Evolutionary conservation across 1,284 basidiomycete genomes (phyloP).

Genomic region (Puccinia coronata): DNA sequence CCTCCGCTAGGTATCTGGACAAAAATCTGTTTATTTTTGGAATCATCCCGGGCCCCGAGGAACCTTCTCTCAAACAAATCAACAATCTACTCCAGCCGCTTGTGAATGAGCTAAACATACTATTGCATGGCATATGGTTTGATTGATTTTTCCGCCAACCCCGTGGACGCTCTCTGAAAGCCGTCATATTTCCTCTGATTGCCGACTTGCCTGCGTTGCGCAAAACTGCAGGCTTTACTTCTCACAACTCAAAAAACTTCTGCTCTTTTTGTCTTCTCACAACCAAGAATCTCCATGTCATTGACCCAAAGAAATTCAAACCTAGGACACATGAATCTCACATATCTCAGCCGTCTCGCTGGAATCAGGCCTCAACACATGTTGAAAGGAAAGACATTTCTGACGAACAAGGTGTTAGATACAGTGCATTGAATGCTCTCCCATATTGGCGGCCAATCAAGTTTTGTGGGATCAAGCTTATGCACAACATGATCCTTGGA

Average conservation of each 20-base stretch:
- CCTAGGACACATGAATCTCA: background rate
- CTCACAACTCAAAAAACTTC: background rate
- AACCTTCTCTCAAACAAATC: constrained; percentile 19
- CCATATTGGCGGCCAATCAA: constrained; percentile 17
- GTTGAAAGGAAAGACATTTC: background rate
- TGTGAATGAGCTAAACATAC: background rate
- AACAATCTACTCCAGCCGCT: constrained; percentile 16
- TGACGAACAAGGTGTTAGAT: constrained; percentile 19
- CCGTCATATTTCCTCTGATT: constrained; percentile 35
- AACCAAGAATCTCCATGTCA: background rate
- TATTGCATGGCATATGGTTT: constrained; percentile 20
- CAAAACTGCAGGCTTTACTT: constrained; percentile 35
- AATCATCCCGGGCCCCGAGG: constrained; percentile 35
- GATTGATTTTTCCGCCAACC: background rate
- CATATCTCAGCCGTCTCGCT: background rate
- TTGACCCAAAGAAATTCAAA: background rate
- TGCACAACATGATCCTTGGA: constrained; percentile 13
- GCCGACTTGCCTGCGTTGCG: constrained; percentile 31
- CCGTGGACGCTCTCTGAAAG: background rate
- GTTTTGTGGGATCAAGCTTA: constrained; percentile 5
- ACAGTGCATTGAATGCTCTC: constrained; percentile 1
- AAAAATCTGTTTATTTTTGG: constrained; percentile 38
- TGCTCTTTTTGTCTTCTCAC: constrained; percentile 21
- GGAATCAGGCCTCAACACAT: background rate
- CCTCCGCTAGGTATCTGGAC: background rate